phyloP scores from a whole-genome alignment of 192 early-diverging fungal genomes.

The Backusella tarrabulga region DNA sequence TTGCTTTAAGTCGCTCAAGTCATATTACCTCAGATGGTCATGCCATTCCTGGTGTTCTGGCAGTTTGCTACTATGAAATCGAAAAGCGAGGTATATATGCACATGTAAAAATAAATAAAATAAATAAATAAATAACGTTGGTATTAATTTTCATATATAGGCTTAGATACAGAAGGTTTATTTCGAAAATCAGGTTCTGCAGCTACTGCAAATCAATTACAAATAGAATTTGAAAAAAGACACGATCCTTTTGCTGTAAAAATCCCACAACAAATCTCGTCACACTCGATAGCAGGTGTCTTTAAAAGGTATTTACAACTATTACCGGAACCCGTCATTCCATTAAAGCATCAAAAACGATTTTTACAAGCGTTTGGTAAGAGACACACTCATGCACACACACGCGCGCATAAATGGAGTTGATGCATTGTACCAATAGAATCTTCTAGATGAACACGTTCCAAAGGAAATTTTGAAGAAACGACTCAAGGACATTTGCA shows the following conservation, averaged over 20 bases:
- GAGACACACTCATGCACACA: neutral
- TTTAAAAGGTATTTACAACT: constrained; percentile 10
- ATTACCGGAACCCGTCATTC: constrained; percentile 11
- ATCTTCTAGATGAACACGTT: neutral
- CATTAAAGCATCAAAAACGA: neutral
- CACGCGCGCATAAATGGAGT: too few relatives aligned
- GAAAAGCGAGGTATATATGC: neutral
- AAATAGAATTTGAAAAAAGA: neutral
- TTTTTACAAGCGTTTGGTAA: neutral
- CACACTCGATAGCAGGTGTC: neutral
- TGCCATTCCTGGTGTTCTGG: constrained; percentile 1
- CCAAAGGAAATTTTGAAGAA: constrained; percentile 5
- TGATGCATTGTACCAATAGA: neutral
- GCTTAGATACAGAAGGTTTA: constrained; percentile 8
- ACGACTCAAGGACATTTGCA: neutral
- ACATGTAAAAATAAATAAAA: neutral
- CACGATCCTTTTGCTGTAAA: constrained; percentile 1
- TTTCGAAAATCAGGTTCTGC: constrained; percentile 14
- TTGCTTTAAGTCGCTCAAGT: constrained; percentile 8
- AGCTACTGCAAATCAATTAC: neutral
- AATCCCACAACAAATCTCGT: neutral
- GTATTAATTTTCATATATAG: neutral
- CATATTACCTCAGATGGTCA: neutral
- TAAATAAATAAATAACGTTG: neutral
- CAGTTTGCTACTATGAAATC: neutral